Evolutionary conservation across 2,329 filamentous ascomycete species (phyloP).

Genomic region (Talaromyces marneffei): DNA sequence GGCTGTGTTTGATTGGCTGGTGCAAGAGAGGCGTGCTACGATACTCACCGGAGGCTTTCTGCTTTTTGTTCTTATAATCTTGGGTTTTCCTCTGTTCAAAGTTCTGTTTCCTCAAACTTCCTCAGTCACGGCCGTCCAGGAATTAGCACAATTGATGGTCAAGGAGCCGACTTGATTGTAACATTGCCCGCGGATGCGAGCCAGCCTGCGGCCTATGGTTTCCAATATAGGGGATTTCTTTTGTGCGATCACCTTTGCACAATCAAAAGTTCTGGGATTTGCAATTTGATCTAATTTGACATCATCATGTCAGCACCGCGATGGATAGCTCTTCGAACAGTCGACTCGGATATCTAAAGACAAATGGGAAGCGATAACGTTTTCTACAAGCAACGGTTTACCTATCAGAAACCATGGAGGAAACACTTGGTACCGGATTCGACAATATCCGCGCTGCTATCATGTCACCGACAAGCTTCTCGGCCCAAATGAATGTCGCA

Average conservation of each 20-base stretch:
- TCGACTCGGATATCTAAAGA: neutral
- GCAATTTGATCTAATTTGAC: too few species aligned
- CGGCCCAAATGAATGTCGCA: neutral
- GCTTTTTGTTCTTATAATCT: neutral
- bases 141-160: neutral
- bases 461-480: constrained; percentile 6
- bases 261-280: too few species aligned
- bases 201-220: neutral
- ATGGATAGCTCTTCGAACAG: neutral
- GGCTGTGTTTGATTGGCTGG: neutral
- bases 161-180: neutral
- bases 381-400: neutral
- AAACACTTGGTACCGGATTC: constrained; percentile 14
- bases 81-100: neutral
- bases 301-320: neutral
- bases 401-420: constrained; percentile 5
- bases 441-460: constrained; percentile 14
- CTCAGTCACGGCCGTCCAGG: too few species aligned
- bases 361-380: neutral
- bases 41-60: neutral
- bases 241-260: too few species aligned
- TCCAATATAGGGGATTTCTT: too few species aligned
- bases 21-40: too few species aligned
- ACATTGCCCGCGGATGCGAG: neutral
- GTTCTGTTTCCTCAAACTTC: neutral